Conservation (phyloP, 2,329 filamentous ascomycete genomes). For the Nemania diffusa region DNA sequence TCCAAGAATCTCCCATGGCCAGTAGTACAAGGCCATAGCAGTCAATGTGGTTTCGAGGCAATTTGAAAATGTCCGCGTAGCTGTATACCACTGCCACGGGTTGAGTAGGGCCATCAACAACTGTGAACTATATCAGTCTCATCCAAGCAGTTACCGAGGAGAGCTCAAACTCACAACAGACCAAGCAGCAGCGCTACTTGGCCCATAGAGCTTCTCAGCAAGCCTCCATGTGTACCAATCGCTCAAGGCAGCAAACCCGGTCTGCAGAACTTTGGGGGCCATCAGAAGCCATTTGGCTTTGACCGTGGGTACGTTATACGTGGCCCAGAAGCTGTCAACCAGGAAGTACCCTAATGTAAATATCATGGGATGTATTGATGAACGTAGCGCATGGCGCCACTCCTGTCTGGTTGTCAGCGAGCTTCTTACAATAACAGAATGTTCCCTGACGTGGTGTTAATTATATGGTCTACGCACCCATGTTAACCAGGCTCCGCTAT, state of each 20-base stretch:
- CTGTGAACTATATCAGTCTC: constrained; percentile 54
- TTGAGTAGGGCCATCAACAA: constrained; percentile 77
- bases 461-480: constrained; percentile 74
- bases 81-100: constrained; percentile 98
- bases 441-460: background rate
- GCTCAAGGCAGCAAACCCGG: constrained; percentile 77
- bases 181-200: constrained; percentile 69
- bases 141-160: background rate
- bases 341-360: constrained; percentile 81
- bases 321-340: constrained; percentile 65
- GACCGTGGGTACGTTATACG: constrained; percentile 57
- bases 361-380: constrained; percentile 88
- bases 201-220: constrained; percentile 77
- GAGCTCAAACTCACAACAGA: constrained; percentile 69
- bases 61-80: constrained; percentile 93
- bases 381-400: constrained; percentile 89
- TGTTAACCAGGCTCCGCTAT: constrained; percentile 89
- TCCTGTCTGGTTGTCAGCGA: constrained; percentile 68
- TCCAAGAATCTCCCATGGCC: constrained; percentile 82
- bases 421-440: background rate
- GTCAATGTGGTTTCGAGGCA: constrained; percentile 92
- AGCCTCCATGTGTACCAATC: constrained; percentile 93
- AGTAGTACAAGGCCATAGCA: constrained; percentile 78
- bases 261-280: constrained; percentile 80
- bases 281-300: constrained; percentile 75